These are phyloP conservation scores for Hypomyces rosellus DNA, from an alignment of 2,329 filamentous ascomycete species.

Conservation along the genomic window DNA sequence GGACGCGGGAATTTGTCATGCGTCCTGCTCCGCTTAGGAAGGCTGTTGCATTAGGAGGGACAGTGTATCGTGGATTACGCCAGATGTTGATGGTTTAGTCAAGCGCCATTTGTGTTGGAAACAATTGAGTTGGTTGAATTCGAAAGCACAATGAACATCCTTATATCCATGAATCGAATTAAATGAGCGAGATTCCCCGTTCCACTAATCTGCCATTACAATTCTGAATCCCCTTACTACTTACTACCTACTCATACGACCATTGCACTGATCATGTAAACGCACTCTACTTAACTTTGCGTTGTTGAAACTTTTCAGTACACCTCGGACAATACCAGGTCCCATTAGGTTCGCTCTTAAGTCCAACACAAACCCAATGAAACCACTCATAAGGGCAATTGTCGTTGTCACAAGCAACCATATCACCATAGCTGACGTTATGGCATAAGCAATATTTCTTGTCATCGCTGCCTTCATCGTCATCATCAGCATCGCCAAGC, in stretches of 20 bases:
- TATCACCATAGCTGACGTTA: slow-evolving; percentile 77
- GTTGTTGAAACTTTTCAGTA: slow-evolving; percentile 44
- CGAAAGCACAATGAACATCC: neutral
- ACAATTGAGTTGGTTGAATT: neutral
- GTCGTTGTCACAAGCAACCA: slow-evolving; percentile 84
- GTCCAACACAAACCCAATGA: slow-evolving; percentile 69
- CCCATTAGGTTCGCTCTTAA: slow-evolving; percentile 61
- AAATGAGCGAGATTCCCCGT: neutral
- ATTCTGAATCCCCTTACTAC: neutral
- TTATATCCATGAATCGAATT: neutral
- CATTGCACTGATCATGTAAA: neutral
- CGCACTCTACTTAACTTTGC: slow-evolving; percentile 23
- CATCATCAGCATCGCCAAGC: slow-evolving; percentile 51
- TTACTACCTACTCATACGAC: neutral
- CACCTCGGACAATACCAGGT: slow-evolving; percentile 64
- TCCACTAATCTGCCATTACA: neutral
- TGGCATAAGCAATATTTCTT: slow-evolving; percentile 81
- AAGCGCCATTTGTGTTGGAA: too few relatives aligned
- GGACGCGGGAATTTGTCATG: neutral
- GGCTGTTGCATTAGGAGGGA: neutral
- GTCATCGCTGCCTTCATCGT: slow-evolving; percentile 68
- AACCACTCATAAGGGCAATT: slow-evolving; percentile 82
- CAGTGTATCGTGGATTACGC: neutral
- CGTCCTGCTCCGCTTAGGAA: neutral
- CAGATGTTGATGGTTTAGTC: too few relatives aligned